Conservation (phyloP, 768 basidiomycete genomes). For the Rhodotorula paludigena region DNA sequence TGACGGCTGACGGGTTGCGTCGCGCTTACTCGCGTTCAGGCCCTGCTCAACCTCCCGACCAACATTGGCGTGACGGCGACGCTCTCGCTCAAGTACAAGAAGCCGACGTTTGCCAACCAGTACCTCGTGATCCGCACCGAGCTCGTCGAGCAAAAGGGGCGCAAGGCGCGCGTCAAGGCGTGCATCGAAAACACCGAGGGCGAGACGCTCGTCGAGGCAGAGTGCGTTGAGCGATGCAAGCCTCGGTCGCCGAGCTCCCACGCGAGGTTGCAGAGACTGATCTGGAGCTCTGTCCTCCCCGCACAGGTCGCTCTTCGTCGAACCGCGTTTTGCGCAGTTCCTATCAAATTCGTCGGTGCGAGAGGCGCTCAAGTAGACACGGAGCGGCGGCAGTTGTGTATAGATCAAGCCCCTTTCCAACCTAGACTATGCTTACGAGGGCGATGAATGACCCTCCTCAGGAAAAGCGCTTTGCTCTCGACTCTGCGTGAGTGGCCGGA, state of each 20-base stretch:
- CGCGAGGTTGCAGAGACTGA: too few species aligned
- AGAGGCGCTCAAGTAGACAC: constrained; percentile 36
- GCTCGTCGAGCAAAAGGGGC: constrained; percentile 64
- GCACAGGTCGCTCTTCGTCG: constrained; percentile 71
- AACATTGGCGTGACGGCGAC: constrained; percentile 90
- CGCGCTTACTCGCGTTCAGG: constrained; percentile 52
- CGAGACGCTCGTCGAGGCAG: constrained; percentile 71
- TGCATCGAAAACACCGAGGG: constrained; percentile 76
- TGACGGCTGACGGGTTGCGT: constrained; percentile 8
- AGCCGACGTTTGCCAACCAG: constrained; percentile 58
- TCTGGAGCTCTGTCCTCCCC: neutral
- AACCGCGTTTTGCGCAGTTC: constrained; percentile 79
- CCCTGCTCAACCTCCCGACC: constrained; percentile 75
- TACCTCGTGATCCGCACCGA: constrained; percentile 75
- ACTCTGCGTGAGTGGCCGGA: too few species aligned
- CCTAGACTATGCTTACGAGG: too few species aligned
- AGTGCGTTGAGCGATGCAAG: constrained; percentile 50
- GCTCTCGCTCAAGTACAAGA: constrained; percentile 71
- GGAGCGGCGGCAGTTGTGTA: too few species aligned
- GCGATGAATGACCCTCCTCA: too few species aligned
- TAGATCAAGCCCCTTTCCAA: too few species aligned
- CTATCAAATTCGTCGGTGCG: constrained; percentile 53
- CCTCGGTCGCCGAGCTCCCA: too few species aligned
- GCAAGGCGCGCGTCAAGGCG: constrained; percentile 69
- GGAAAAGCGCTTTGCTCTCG: too few species aligned